Percentiles rank a stretch among this genome's conserved stretches.
Evolutionary conservation across 116 monocot genomes (phyloP).

Genomic region (Dioscorea cayenensis): DNA sequence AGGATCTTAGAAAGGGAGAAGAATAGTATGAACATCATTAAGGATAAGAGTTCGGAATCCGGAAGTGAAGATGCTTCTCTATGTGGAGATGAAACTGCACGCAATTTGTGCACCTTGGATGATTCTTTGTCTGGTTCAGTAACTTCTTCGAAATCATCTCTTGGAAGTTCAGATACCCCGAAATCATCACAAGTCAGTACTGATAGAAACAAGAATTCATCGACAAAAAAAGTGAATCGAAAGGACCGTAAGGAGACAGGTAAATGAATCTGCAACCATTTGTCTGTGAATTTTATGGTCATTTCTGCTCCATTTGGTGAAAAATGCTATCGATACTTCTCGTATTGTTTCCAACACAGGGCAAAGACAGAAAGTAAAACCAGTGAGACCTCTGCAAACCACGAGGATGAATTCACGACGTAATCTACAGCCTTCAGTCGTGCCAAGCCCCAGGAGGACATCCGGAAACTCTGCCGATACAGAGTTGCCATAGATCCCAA

Average conservation of each 20-base stretch:
- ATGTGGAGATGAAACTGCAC: slow-evolving; percentile 38
- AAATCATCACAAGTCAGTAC: not conserved
- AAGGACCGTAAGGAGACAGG: slow-evolving; percentile 26
- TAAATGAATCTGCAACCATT: not conserved
- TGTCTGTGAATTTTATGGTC: not conserved
- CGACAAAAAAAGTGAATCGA: slow-evolving; percentile 20
- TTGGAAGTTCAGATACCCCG: slow-evolving; percentile 10
- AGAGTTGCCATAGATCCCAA: slow-evolving; percentile 8
- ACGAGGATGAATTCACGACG: slow-evolving; percentile 21
- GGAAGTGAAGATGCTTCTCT: slow-evolving; percentile 39
- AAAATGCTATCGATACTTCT: not conserved
- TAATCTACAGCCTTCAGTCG: slow-evolving; percentile 9
- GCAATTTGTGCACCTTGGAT: not conserved
- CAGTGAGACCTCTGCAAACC: slow-evolving; percentile 10
- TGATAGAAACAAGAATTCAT: slow-evolving; percentile 13
- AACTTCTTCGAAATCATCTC: slow-evolving; percentile 15
- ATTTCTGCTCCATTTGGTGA: not conserved
- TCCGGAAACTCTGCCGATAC: slow-evolving; percentile 24
- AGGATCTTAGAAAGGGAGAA: slow-evolving; percentile 47
- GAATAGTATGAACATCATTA: slow-evolving; percentile 14
- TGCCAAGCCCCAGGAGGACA: slow-evolving; percentile 9
- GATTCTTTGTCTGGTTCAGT: slow-evolving; percentile 8
- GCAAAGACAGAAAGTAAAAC: slow-evolving; percentile 17
- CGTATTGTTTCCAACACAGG: slow-evolving; percentile 11
- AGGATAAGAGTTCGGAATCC: slow-evolving; percentile 38